Percentiles rank a stretch among this genome's conserved stretches.
Evolutionary conservation across 257 asterid genomes (phyloP).

Genomic region (Solanum chaucha): DNA sequence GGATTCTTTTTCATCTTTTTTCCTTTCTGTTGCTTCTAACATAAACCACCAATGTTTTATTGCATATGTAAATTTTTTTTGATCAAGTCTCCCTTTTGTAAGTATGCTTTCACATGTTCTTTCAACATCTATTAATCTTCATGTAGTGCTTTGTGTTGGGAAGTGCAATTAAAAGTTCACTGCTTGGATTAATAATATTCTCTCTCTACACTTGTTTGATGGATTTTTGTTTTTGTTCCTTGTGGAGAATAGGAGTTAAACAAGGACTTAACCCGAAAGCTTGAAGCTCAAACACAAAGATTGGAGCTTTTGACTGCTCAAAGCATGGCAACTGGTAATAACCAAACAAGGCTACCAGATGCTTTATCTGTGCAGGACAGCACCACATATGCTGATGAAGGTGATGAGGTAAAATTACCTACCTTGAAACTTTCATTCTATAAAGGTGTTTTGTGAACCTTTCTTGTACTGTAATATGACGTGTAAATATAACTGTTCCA

Average conservation of each 20-base stretch:
- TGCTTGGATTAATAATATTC: not conserved
- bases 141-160: not conserved
- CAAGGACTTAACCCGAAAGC: slow-evolving; percentile 73
- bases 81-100: not conserved
- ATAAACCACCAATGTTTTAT: not conserved
- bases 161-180: not conserved
- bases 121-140: not conserved
- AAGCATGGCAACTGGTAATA: slow-evolving; percentile 60
- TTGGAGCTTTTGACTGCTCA: slow-evolving; percentile 85
- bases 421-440: not conserved
- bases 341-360: slow-evolving; percentile 40
- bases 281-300: slow-evolving; percentile 91
- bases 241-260: slow-evolving; percentile 54
- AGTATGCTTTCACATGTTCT: not conserved
- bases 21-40: not conserved
- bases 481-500: not conserved
- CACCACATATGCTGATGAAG: slow-evolving; percentile 80
- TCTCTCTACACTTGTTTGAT: not conserved
- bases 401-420: slow-evolving; percentile 68
- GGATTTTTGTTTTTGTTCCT: slow-evolving; percentile 3
- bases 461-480: not conserved
- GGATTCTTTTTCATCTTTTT: not conserved
- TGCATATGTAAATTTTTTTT: not conserved
- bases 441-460: not conserved
- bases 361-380: slow-evolving; percentile 20